These are phyloP conservation scores for Fusarium algeriense DNA, from an alignment of 2,329 filamentous ascomycete species.

Conservation along the genomic window DNA sequence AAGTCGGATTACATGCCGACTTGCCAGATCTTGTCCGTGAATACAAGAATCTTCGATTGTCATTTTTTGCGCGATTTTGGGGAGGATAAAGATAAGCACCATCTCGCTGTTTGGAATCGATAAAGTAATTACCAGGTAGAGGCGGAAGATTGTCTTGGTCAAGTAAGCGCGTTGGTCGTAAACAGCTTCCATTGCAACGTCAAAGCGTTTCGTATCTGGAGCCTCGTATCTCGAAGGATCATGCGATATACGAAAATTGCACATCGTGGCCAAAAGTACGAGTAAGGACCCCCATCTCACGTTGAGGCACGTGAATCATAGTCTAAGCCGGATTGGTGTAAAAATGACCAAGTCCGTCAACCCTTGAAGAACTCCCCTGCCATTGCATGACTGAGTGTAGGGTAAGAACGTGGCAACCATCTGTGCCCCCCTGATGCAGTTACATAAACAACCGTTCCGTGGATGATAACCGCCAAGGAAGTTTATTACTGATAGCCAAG, in stretches of 20 bases:
- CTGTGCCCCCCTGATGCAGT: background rate
- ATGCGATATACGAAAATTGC: background rate
- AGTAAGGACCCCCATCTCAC: background rate
- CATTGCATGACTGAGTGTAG: background rate
- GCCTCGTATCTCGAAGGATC: background rate
- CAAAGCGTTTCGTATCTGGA: background rate
- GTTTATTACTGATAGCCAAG: background rate
- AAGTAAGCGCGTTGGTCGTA: background rate
- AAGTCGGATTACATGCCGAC: background rate
- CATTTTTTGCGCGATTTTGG: no score
- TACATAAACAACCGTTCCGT: no score
- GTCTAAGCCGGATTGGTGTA: rapidly evolving
- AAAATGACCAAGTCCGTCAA: no score
- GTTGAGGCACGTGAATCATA: background rate
- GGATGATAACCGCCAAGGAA: background rate
- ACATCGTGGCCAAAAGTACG: background rate
- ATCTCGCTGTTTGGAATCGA: rapidly evolving
- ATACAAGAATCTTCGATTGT: background rate
- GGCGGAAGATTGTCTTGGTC: rapidly evolving
- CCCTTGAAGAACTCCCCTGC: rapidly evolving
- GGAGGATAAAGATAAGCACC: no score
- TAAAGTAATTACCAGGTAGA: no score
- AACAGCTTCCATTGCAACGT: background rate
- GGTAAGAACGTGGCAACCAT: no score
- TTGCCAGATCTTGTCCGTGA: background rate